Base-by-base conservation (phyloP, 169 alveolate genomes). In the Babesia bigemina region DNA sequence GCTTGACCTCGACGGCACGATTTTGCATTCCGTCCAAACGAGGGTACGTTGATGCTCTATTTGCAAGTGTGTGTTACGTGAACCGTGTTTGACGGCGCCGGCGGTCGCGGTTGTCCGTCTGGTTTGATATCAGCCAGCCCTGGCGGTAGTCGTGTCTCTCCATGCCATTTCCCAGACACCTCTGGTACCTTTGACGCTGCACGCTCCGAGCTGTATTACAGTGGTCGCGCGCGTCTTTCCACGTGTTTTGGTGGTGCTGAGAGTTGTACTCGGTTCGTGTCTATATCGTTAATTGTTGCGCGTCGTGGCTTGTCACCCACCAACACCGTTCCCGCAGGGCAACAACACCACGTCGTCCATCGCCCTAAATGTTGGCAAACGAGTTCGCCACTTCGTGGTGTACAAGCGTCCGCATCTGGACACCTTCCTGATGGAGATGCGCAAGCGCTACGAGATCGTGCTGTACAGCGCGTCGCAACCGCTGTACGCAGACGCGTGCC, bases 391-490 rank as follows among this genome's bases (percentile, higher is more conserved):
- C 55, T 63, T 75, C 67, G 74, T 58, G 47, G 88, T 82, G 12
- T 83, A 69, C 63, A 86, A 81, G 49, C 57, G 92, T 6, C 92
- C 92, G 47, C 88, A 86, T 70, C 63, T 86, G 29, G 91, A 86
- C 52, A 63, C 83, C 36, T 86, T 86, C 48, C 74, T 86, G 52
- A 65, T 79, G 22, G 76, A 65, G 77, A 76, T 76, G 86, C 39
- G 72, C 21, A 76, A 76, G 72, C n/a, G 36, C 33, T 86, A 82
- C 39, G 92, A 86, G 70, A 86, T 86, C 17, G 84, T 86, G 16
- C 63, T 86, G 50, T 86, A 76, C 77, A 86, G 84, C 29, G 70
- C 92, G 0, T 55, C 86, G 4, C 57, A 61, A 0, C 77, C 76
- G 62, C 53, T 58, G 29, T 81, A 86, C 59, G 92, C 87, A 36